Base-by-base conservation (phyloP, 2,329 filamentous ascomycete species). In the Sporothrix luriei region DNA sequence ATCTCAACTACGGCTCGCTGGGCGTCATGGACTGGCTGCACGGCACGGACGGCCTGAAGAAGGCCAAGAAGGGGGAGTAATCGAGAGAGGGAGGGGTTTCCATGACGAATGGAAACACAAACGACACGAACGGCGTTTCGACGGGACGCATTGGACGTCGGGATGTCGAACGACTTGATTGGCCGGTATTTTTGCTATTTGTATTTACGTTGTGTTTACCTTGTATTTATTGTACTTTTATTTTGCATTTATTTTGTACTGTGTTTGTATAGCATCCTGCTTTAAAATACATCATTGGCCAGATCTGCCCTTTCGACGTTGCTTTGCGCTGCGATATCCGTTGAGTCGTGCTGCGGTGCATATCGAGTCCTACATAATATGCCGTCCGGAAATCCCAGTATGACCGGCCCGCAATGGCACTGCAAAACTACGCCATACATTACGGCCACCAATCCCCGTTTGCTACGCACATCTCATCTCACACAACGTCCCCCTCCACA, bases 21-120 rank as follows among this genome's bases (percentile, higher is more conserved):
- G 84, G 84, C 1, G 73, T 84, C 66, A 74, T 87, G 74, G 85
- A 88, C 74, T 86, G 82, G 82, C n/a, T 85, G 13, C 84, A 86
- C 76, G 84, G 83, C 24, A 88, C 85, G 0, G 65, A 71, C 66
- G 33, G 43, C 40, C 26, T 51, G 33, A 66, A 57, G 67, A 13
- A n/a, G 51, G 40, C 51, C 16, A 57, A 48, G 46, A 24, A 40
- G 33, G 61, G 16, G 21, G 57, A 68, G 1, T 59, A n/a, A 33
- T 11, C 10, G 52, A 24, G 13, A 26, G 21, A 3, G 33, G n/a
- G 10, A 4, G 14, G 43, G 13, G 2, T 46, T 16, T 43, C 14
- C 40, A 43, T 19, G 14, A 33, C 33, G 46, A 48, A 14, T 19
- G 19, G n/a, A 24, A 13, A 52, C 9, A 24, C 10, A 10, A 13